Evolutionary conservation across 768 basidiomycete species (phyloP).

Genomic region (Cyathus striatus): DNA sequence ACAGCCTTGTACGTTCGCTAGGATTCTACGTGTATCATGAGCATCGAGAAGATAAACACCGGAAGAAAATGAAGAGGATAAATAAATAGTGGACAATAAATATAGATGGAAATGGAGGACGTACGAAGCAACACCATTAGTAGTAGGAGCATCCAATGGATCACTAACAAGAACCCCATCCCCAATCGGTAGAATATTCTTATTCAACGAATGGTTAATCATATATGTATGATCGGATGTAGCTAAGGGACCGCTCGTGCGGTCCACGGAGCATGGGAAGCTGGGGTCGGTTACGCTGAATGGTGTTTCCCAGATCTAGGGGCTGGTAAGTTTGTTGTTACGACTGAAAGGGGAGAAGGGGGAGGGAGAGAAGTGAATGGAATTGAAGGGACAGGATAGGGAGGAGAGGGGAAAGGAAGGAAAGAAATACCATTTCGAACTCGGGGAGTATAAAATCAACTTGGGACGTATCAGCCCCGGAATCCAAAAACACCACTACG

Average conservation of each 20-base stretch:
- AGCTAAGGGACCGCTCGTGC: constrained; percentile 42
- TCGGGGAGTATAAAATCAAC: constrained; percentile 50
- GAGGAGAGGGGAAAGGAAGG: not conserved
- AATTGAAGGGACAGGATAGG: not conserved
- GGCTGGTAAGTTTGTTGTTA: not conserved
- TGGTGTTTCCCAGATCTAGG: constrained; percentile 54
- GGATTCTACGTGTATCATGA: constrained; percentile 26
- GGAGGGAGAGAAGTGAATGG: not conserved
- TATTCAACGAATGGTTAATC: constrained; percentile 56
- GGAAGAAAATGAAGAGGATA: not conserved
- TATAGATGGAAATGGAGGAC: constrained; percentile 13
- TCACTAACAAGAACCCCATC: constrained; percentile 33
- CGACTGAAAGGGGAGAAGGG: not conserved
- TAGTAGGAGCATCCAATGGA: constrained; percentile 28
- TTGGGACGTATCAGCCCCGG: constrained; percentile 31
- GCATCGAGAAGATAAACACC: too few relatives aligned
- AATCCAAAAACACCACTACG: constrained; percentile 60
- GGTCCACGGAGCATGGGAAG: constrained; percentile 54
- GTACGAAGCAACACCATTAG: constrained; percentile 31
- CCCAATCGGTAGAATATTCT: constrained; percentile 31
- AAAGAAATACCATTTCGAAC: constrained; percentile 41
- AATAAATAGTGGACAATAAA: not conserved
- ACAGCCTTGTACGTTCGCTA: constrained; percentile 39
- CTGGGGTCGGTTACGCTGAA: constrained; percentile 41
- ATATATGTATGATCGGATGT: constrained; percentile 49